phyloP scores from a whole-genome alignment of 2,329 filamentous ascomycete genomes.

The Xylariaceae sp. region DNA sequence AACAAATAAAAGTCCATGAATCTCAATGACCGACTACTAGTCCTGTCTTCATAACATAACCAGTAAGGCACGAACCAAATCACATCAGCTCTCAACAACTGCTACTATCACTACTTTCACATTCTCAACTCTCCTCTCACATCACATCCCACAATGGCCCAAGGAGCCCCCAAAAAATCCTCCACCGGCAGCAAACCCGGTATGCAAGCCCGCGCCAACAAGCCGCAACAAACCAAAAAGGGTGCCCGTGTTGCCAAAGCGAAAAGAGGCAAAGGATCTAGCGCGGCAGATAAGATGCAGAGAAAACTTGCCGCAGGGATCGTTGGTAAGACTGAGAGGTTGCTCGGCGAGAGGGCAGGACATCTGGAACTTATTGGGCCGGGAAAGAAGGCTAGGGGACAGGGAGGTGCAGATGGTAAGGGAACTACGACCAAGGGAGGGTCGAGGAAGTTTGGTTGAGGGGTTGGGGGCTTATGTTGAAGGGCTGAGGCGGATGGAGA shows the following conservation, averaged over 20 bases:
- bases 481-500: too few species aligned
- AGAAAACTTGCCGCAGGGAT: slow-evolving; percentile 54
- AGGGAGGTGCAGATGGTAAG: slow-evolving; percentile 29
- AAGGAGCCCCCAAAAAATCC: slow-evolving; percentile 50
- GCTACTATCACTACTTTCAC: too few species aligned
- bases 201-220: slow-evolving; percentile 43
- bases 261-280: slow-evolving; percentile 36
- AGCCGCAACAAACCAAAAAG: slow-evolving; percentile 42
- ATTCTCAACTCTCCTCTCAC: too few species aligned
- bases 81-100: too few species aligned
- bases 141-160: slow-evolving; percentile 51
- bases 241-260: slow-evolving; percentile 18
- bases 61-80: too few species aligned
- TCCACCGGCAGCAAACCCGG: slow-evolving; percentile 37
- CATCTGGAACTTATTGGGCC: slow-evolving; percentile 55
- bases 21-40: too few species aligned
- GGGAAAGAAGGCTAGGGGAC: slow-evolving; percentile 37
- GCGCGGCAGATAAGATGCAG: slow-evolving; percentile 47
- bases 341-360: slow-evolving; percentile 56
- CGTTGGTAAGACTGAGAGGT: slow-evolving; percentile 51
- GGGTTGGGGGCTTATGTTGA: too few species aligned
- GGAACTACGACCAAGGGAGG: slow-evolving; percentile 41
- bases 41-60: too few species aligned
- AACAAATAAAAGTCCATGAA: too few species aligned
- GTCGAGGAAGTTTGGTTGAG: slow-evolving; percentile 54